Evolutionary conservation across 768 basidiomycete species (phyloP).

Genomic region (Paxillus involutus): DNA sequence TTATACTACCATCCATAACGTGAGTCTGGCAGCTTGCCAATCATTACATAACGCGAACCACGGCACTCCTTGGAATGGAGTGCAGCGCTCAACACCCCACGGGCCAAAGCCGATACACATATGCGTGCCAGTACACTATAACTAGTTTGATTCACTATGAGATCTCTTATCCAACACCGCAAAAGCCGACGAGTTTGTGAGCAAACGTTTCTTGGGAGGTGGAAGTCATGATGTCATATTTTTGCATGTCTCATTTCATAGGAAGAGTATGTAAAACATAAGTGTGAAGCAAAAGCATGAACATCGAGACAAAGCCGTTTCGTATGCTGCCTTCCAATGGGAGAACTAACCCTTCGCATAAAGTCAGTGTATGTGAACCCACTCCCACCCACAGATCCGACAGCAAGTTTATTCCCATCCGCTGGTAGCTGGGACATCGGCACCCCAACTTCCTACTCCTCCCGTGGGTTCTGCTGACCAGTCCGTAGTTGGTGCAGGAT

Average conservation of each 20-base stretch:
- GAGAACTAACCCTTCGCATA: background rate
- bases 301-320: slow-evolving; percentile 14
- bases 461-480: slow-evolving; percentile 83
- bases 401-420: slow-evolving; percentile 28
- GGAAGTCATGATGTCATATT: slow-evolving; percentile 14
- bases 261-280: slow-evolving; percentile 14
- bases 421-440: slow-evolving; percentile 21
- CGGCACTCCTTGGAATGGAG: too few relatives aligned
- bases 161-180: too few relatives aligned
- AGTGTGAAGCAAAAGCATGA: slow-evolving; percentile 16
- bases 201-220: background rate
- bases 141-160: too few relatives aligned
- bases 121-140: too few relatives aligned
- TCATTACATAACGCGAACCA: too few relatives aligned
- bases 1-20: too few relatives aligned
- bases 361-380: slow-evolving; percentile 1
- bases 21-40: too few relatives aligned
- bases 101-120: too few relatives aligned
- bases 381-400: slow-evolving; percentile 1
- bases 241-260: slow-evolving; percentile 15
- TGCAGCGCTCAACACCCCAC: too few relatives aligned
- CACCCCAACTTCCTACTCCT: slow-evolving; percentile 34
- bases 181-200: too few relatives aligned
- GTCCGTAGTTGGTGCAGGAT: slow-evolving; percentile 60
- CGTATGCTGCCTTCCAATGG: slow-evolving; percentile 9